These are phyloP conservation scores for Blumeria graminis DNA, from an alignment of 2,329 filamentous ascomycete species.

Conservation along the genomic window DNA sequence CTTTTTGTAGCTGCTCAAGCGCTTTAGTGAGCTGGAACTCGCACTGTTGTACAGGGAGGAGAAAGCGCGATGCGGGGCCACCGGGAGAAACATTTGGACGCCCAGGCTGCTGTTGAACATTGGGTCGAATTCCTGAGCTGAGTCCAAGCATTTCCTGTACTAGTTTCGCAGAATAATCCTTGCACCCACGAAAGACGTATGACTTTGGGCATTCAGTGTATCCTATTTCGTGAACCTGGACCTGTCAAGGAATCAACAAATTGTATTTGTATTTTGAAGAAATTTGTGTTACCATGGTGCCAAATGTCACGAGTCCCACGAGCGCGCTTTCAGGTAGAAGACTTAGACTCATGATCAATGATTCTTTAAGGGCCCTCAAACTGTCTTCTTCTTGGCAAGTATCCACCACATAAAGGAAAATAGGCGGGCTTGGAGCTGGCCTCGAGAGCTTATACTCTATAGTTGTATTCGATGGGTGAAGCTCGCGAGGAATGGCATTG, in stretches of 20 bases:
- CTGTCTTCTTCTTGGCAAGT: conserved; percentile 77
- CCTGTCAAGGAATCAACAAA: conserved; percentile 21
- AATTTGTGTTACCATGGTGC: conserved; percentile 51
- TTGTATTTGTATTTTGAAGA: neutral
- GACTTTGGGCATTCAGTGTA: conserved; percentile 97
- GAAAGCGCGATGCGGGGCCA: conserved; percentile 47
- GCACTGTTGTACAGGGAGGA: conserved; percentile 82
- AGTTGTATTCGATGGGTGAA: conserved; percentile 64
- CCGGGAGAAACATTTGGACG: conserved; percentile 36
- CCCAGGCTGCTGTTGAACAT: conserved; percentile 43
- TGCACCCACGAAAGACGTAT: conserved; percentile 92
- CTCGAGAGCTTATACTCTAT: conserved; percentile 67
- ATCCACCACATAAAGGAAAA: conserved; percentile 73
- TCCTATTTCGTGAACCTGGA: conserved; percentile 91
- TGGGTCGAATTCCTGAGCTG: conserved; percentile 47
- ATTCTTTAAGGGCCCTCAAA: conserved; percentile 61
- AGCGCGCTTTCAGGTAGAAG: conserved; percentile 59
- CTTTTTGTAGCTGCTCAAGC: conserved; percentile 82
- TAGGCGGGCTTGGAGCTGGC: conserved; percentile 64
- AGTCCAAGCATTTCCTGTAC: conserved; percentile 98
- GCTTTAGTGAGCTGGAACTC: conserved; percentile 96
- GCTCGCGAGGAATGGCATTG: conserved; percentile 59
- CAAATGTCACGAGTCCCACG: conserved; percentile 66
- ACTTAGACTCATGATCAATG: conserved; percentile 64
- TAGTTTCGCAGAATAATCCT: conserved; percentile 94